Evolutionary conservation across 2,329 filamentous ascomycete genomes (phyloP), one percentile per base, ranked within the genome.

Genomic region (Beauveria sp.): DNA sequence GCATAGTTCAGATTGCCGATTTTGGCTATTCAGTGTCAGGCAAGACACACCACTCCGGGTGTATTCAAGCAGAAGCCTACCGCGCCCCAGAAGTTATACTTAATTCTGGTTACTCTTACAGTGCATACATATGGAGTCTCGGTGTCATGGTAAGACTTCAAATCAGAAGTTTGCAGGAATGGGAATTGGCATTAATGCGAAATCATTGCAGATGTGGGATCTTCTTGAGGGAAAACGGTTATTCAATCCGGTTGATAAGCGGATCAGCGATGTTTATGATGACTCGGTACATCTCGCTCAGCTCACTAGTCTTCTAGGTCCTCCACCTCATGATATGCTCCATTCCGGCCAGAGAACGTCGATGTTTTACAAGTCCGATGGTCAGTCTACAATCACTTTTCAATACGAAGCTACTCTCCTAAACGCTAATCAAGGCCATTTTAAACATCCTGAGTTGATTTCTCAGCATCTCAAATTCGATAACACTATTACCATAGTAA

Each of bases 111-210:
- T 68, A 62, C 12, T 62, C 52, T 2, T 68, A 57, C 18, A 63
- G 62, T 1, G 54, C 64, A 0, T 66, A 69, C 20, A 66, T 69
- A 18, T 69, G 66, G 65, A 69, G 65, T 24, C 63, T 67, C 1
- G 67, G 67, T 0, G 64, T 62, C 3, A 61, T 67, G 65, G 67
- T 69, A 61, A 64, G 34, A 5, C 24, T 26, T 41, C n/a, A 18
- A 20, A 54, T 18, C 9, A 26, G 30, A 34, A 5, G 3, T 3
- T 18, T 5, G 34, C 34, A 18, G 7, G 10, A 43, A 14, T 37
- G 34, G 30, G 6, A 20, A 22, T 53, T 26, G 12, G 5, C n/a
- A 18, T 24, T 22, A 16, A 48, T 48, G 22, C 16, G 14, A 28
- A 28, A 20, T 3, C 10, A 5, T 16, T 48, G 12, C 20, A 48